Evolutionary conservation across 306 rosid genomes (phyloP), one percentile per base, ranked within the genome.

Genomic region (Dalbergia oliveri): DNA sequence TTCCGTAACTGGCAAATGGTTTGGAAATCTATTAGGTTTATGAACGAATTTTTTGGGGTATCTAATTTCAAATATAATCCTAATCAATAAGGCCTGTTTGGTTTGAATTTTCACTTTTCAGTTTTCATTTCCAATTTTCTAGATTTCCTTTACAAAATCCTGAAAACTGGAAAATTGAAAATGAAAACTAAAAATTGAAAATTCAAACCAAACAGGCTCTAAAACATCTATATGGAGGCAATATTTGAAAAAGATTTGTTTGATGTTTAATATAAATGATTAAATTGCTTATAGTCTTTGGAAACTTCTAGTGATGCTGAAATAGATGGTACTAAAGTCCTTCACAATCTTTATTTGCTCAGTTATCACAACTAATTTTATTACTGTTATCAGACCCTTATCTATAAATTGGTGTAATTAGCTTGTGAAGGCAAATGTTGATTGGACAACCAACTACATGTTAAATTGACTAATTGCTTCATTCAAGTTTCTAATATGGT

Each of bases 381-480:
- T 43, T 64, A 64, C 57, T 11, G 18, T 77, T 44, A 45, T 33
- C 50, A 34, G 57, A 35, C 59, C 60, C 31, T 44, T 54, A 16
- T 54, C 43, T 37, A 77, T 64, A 83, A 50, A 57, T 58, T 19
- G 35, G 44, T 26, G 57, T 53, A 66, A 39, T 73, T 79, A 74
- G 62, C 69, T 8, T 71, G 69, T 37, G 63, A 65, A 23, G 50
- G 74, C 37, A 37, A 47, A 69, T 6, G 68, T 23, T 79, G 45
- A 11, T 67, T 66, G 21, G 78, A 69, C 68, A 66, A 63, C 11
- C 14, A 51, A 45, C 59, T 31, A 34, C 60, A 14, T 57, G 61
- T 75, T 79, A 35, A 69, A 75, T 79, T 58, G 43, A 79, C 49
- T 66, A 35, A 33, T 41, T 47, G 73, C 66, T 45, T 15, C 72